Percentiles rank a stretch among this genome's conserved stretches.
Evolutionary conservation across 139 green algal species (phyloP).

Genomic region (Pseudopediastrum boryanum): DNA sequence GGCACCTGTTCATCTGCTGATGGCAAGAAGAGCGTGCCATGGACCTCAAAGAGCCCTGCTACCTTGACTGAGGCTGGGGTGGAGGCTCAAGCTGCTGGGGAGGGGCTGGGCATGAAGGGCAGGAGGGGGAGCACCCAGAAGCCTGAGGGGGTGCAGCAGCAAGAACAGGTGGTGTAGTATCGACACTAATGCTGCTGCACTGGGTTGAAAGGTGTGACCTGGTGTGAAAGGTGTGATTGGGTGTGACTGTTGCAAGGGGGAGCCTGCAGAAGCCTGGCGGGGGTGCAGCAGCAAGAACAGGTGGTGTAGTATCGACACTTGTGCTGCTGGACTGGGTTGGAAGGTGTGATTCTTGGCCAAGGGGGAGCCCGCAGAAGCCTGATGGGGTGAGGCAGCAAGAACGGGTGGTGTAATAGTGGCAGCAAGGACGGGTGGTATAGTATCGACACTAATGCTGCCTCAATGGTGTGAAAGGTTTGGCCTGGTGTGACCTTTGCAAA

Average conservation of each 20-base stretch:
- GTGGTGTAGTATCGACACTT: too few species aligned
- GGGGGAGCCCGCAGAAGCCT: not conserved
- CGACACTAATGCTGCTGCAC: not conserved
- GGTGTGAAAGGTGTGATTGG: too few species aligned
- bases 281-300: too few species aligned
- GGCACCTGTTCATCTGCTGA: constrained; percentile 63
- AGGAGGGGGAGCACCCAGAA: not conserved
- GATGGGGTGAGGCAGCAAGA: not conserved
- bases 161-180: too few species aligned
- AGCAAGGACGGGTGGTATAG: too few species aligned
- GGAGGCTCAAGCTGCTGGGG: too few species aligned
- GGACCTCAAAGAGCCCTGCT: constrained; percentile 23
- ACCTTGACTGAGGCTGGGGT: not conserved
- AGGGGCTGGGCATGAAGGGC: not conserved
- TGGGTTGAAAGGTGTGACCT: not conserved
- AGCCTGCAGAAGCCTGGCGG: too few species aligned
- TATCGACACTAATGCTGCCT: not conserved
- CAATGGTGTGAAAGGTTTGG: not conserved
- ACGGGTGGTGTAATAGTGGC: too few species aligned
- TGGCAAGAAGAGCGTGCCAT: constrained; percentile 31
- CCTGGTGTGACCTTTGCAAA: too few species aligned
- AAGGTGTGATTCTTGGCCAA: too few species aligned
- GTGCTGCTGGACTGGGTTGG: too few species aligned
- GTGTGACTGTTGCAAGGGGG: too few species aligned
- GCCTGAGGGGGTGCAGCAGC: not conserved